Percentiles rank a stretch among this genome's conserved stretches.
Conservation (phyloP, 2,329 filamentous ascomycete species). For the Ceratocystiopsis sp. region DNA sequence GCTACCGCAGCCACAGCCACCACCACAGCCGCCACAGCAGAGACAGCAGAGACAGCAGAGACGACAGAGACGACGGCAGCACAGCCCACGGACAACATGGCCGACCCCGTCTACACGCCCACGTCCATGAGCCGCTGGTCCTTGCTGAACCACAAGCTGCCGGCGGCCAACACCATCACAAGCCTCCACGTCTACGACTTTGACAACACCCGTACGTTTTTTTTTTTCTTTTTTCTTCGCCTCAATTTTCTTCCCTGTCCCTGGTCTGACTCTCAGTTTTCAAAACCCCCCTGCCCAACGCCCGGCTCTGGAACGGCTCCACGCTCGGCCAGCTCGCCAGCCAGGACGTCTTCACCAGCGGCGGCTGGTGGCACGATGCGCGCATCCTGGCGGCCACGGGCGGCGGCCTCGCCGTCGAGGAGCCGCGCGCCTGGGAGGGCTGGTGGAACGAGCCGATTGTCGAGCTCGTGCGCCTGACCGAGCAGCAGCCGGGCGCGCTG, state of each 20-base stretch:
- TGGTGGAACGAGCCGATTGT: constrained; percentile 95
- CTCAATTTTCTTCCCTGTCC: not conserved
- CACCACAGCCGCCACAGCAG: not conserved
- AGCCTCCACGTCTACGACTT: constrained; percentile 91
- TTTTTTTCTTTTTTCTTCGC: not conserved
- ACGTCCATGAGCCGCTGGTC: constrained; percentile 77
- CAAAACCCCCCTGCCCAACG: constrained; percentile 76
- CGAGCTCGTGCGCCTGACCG: constrained; percentile 63
- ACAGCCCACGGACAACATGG: too few species aligned
- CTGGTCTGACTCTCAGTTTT: constrained; percentile 44
- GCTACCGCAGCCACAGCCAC: not conserved
- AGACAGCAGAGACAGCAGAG: too few species aligned
- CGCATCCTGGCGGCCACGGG: constrained; percentile 76
- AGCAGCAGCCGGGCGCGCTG: constrained; percentile 68
- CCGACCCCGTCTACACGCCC: constrained; percentile 30
- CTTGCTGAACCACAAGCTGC: constrained; percentile 45
- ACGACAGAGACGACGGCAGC: too few species aligned
- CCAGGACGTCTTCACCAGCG: constrained; percentile 60
- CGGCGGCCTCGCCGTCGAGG: constrained; percentile 64
- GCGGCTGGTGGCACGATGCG: constrained; percentile 95
- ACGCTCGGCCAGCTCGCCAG: constrained; percentile 63
- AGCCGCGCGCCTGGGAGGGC: constrained; percentile 68
- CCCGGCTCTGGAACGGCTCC: constrained; percentile 64
- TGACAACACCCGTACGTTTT: constrained; percentile 68
- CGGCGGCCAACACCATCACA: constrained; percentile 51